Percentiles rank a stretch among this genome's conserved stretches.
These are phyloP conservation scores for Phialemoniopsis sp. DNA, from an alignment of 2,329 filamentous ascomycete genomes.

Conservation along the genomic window DNA sequence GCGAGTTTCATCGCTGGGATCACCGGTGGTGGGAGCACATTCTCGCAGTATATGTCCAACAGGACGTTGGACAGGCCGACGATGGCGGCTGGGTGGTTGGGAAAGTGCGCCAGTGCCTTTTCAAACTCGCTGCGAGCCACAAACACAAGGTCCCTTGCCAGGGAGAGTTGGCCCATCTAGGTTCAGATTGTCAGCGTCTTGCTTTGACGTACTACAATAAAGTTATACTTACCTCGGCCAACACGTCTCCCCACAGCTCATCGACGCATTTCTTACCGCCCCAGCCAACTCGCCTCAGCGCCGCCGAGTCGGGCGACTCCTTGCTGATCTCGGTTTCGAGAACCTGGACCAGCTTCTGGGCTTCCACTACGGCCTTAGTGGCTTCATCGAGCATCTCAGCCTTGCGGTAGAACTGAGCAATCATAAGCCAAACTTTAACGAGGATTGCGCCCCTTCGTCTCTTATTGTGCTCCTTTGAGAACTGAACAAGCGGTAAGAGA, in stretches of 20 bases:
- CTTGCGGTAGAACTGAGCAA: conserved; percentile 81
- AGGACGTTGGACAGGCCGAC: conserved; percentile 81
- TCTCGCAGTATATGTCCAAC: conserved; percentile 76
- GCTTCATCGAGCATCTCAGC: conserved; percentile 78
- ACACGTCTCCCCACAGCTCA: conserved; percentile 80
- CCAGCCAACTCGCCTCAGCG: conserved; percentile 66
- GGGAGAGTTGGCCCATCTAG: conserved; percentile 64
- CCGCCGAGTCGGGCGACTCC: conserved; percentile 58
- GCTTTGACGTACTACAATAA: no score
- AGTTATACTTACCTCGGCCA: conserved; percentile 62
- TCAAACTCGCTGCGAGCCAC: conserved; percentile 77
- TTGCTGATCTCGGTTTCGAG: conserved; percentile 65
- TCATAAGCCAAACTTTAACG: conserved; percentile 83
- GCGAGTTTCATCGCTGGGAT: conserved; percentile 37
- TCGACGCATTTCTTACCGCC: conserved; percentile 77
- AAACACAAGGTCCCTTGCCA: conserved; percentile 59
- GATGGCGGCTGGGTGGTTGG: conserved; percentile 76
- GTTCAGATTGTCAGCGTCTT: conserved; percentile 1
- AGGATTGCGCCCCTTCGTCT: conserved; percentile 51
- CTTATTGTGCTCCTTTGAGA: conserved; percentile 48
- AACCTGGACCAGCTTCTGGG: conserved; percentile 66
- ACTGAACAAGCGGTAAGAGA: conserved; percentile 47
- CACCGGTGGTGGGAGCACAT: conserved; percentile 55
- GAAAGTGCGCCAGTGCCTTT: conserved; percentile 71
- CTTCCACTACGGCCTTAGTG: conserved; percentile 75